phyloP scores from a whole-genome alignment of 108 stramenopile species.

The Epithemia pelagica region DNA sequence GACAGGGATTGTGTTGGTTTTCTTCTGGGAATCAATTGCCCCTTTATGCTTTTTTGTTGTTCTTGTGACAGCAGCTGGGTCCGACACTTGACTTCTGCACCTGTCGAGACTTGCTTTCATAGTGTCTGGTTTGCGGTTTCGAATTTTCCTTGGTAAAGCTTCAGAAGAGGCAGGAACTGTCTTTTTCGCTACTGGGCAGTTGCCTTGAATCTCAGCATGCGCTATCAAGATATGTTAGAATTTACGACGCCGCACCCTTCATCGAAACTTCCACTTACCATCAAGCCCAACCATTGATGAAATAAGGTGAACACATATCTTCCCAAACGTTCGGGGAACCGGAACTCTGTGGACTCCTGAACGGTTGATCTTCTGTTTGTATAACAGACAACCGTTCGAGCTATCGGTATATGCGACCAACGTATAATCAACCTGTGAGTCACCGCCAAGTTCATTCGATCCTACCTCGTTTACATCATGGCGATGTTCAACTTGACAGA shows the following conservation, averaged over 20 bases:
- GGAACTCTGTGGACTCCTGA: slow-evolving; percentile 30
- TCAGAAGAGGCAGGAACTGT: background rate
- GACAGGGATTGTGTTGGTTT: no score
- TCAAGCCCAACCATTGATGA: slow-evolving; percentile 69
- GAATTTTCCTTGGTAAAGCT: background rate
- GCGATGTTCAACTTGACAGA: slow-evolving; percentile 19
- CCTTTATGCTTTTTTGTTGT: no score
- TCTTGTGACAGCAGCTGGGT: no score
- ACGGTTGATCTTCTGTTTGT: slow-evolving; percentile 34
- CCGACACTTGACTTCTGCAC: background rate
- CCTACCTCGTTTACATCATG: slow-evolving; percentile 5
- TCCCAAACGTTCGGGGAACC: slow-evolving; percentile 47
- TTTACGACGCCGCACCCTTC: background rate
- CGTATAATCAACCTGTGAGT: slow-evolving; percentile 30
- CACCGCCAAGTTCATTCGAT: background rate
- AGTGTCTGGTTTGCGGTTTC: background rate
- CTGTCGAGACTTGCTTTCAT: background rate
- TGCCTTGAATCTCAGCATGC: background rate
- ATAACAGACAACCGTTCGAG: slow-evolving; percentile 52
- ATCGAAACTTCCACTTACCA: slow-evolving; percentile 12
- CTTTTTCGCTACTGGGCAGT: background rate
- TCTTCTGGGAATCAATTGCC: no score
- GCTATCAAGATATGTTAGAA: background rate
- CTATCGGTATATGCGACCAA: slow-evolving; percentile 66
- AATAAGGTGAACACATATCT: slow-evolving; percentile 49